Percentiles rank a stretch among this genome's conserved stretches.
Conservation (phyloP, 2,329 filamentous ascomycete species). For the Pyricularia pennisetigena region DNA sequence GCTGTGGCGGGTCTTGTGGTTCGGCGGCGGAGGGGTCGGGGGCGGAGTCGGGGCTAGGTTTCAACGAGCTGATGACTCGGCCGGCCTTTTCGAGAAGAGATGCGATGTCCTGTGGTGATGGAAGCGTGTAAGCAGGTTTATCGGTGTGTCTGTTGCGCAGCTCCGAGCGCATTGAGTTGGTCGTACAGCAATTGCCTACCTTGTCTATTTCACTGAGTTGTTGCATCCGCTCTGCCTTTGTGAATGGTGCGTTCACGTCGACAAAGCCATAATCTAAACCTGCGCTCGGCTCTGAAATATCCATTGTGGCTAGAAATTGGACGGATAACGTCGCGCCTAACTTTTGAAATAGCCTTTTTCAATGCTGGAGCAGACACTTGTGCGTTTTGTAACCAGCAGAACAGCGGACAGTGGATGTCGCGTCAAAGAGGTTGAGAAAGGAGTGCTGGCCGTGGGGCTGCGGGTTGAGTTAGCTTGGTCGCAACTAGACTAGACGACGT, state of each 20-base stretch:
- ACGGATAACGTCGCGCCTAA: neutral
- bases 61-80: conserved; percentile 51
- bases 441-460: neutral
- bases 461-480: neutral
- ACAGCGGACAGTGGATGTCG: neutral
- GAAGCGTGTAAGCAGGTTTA: conserved; percentile 19
- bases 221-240: conserved; percentile 66
- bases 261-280: conserved; percentile 7
- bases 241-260: conserved; percentile 44
- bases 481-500: neutral
- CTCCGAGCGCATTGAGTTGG: neutral
- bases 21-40: conserved; percentile 10
- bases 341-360: neutral
- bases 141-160: neutral
- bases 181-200: conserved; percentile 36
- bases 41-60: conserved; percentile 9
- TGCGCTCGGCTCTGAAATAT: conserved; percentile 3
- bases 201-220: conserved; percentile 74
- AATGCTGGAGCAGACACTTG: neutral
- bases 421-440: neutral
- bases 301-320: neutral
- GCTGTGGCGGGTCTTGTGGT: conserved; percentile 33
- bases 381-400: neutral
- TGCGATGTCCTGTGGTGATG: conserved; percentile 34
- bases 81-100: conserved; percentile 39